Conservation (phyloP, 2,329 filamentous ascomycete genomes). For the Chaetomiaceae sp. region DNA sequence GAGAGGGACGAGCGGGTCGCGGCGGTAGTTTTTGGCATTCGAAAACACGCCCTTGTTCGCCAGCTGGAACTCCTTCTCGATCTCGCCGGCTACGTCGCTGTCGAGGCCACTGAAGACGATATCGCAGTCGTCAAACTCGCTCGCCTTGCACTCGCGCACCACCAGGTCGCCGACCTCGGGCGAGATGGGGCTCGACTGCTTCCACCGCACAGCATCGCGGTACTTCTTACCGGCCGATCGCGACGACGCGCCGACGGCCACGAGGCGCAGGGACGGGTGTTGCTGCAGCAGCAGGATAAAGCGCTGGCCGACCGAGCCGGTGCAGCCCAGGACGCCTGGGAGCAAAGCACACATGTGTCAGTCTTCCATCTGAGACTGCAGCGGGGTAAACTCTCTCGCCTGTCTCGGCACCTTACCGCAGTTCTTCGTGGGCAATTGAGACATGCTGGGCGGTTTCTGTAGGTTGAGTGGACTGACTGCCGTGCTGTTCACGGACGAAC, state of each 20-base stretch:
- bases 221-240: conserved; percentile 91
- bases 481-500: not conserved
- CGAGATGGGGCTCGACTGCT: conserved; percentile 81
- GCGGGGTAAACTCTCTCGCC: not conserved
- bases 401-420: conserved; percentile 44
- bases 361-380: not conserved
- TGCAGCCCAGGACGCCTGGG: conserved; percentile 79
- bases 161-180: conserved; percentile 69
- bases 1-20: conserved; percentile 82
- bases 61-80: conserved; percentile 87
- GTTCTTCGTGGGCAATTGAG: conserved; percentile 54
- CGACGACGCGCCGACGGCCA: conserved; percentile 84
- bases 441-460: conserved; percentile 20
- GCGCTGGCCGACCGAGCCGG: conserved; percentile 89
- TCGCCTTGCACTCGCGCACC: conserved; percentile 77
- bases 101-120: conserved; percentile 91
- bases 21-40: conserved; percentile 96
- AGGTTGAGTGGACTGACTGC: not conserved
- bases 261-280: conserved; percentile 81
- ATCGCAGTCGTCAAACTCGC: conserved; percentile 84
- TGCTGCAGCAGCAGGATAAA: conserved; percentile 89
- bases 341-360: conserved; percentile 9
- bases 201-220: conserved; percentile 91
- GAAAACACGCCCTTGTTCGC: conserved; percentile 90
- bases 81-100: conserved; percentile 85